Base-by-base conservation (phyloP, 2,329 filamentous ascomycete species). In the Rhynchosporium secalis region DNA sequence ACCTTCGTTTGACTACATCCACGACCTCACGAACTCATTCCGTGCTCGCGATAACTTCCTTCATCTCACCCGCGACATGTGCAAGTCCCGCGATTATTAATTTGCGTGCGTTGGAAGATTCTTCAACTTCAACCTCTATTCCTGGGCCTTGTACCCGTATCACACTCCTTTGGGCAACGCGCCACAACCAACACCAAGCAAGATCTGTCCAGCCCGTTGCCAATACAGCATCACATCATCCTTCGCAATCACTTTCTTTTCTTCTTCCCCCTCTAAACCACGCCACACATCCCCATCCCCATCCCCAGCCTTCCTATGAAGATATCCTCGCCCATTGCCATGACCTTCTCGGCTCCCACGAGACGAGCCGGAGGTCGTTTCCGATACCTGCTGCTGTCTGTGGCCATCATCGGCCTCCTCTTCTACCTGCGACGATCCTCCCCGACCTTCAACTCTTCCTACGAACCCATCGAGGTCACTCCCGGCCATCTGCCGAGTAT, bases 261-360 rank as follows among this genome's bases (percentile, higher is more conserved):
- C 40, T 1, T 28, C 38, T 43, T 40, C 4, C 20, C 36, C 31
- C 15, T 33, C 10, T 38, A 12, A 5, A 10, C 26, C 38, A 15
- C 15, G 26, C 43, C 20, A 43, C 13, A 8, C 7, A 9, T 29
- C 40, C 36, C 51, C 45, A 40, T 46, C 28, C 38, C 15, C 20
- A 43, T 48, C 45, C 40, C 31, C 41, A 26, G 29, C 28, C 49
- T 28, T 62, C 52, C 31, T 49, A 72, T 72, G 70, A 70, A 69
- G 65, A 57, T 69, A 46, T 66, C 65, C 7, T 72, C 70, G 3
- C 69, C 71, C 13, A 64, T 69, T 46, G 66, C 47, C 4, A 73
- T 73, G 71, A 63, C 67, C 56, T 73, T 66, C 57, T 65, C 68
- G 41, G 65, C 66, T 58, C 68, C 71, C 20, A 71, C 70, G n/a